A percentile compares a stretch with the other conserved stretches of the same genome.
phyloP scores from a whole-genome alignment of 2,329 filamentous ascomycete species.

The Aureobasidium pullulans region DNA sequence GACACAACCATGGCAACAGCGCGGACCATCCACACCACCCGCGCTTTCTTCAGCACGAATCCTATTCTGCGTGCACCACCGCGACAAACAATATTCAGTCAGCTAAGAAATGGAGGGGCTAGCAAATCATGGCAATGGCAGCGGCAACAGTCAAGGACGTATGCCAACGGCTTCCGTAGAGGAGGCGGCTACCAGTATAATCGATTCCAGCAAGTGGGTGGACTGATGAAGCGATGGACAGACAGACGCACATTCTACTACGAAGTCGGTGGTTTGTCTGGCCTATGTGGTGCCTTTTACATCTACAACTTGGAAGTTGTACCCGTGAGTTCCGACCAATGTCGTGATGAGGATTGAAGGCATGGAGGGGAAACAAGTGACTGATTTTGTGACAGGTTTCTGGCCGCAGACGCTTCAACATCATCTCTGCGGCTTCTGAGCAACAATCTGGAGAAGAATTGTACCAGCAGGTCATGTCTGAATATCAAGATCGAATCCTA shows the following conservation, averaged over 20 bases:
- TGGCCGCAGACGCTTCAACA: conserved; percentile 66
- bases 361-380: neutral
- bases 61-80: neutral
- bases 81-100: neutral
- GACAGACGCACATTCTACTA: conserved; percentile 41
- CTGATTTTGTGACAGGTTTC: conserved; percentile 42
- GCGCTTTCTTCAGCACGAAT: neutral
- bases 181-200: conserved; percentile 24
- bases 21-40: neutral
- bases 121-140: neutral
- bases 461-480: conserved; percentile 51
- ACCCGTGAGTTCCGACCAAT: conserved; percentile 36
- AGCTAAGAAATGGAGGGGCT: neutral
- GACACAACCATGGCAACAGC: neutral
- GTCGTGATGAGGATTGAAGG: neutral
- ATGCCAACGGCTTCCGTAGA: conserved; percentile 4
- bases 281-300: conserved; percentile 51
- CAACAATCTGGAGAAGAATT: conserved; percentile 46
- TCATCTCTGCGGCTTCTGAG: conserved; percentile 51
- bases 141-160: neutral
- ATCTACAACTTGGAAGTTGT: conserved; percentile 63
- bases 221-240: conserved; percentile 31
- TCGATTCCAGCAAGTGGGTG: conserved; percentile 22
- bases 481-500: conserved; percentile 50
- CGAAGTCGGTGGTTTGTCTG: conserved; percentile 36